Base-by-base conservation (phyloP, 2,329 filamentous ascomycete species). In the Trichoderma oligosporum region DNA sequence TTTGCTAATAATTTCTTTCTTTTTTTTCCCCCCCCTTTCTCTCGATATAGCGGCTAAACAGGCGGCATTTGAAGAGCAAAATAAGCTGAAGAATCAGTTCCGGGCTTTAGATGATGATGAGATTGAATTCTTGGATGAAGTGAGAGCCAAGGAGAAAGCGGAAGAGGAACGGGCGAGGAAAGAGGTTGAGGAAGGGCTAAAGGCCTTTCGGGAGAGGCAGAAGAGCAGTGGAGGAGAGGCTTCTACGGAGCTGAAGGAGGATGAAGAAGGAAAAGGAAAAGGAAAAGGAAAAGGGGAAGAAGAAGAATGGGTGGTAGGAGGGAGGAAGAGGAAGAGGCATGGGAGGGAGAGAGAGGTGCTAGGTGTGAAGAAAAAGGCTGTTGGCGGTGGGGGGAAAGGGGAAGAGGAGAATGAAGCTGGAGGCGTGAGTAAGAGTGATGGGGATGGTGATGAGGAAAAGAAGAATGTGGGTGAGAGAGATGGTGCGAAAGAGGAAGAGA, bases 51-150 rank as follows among this genome's bases (percentile, higher is more conserved):
- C 85, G 62, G 87, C 88, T 58, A 93, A 92, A 72, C 87, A 93
- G 73, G 88, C 89, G 18, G 88, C 86, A 7, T 91, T 91, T 70
- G 89, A 91, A 70, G 89, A 93, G 71, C 79, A 85, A 61, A 81
- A 80, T 61, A 81, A 81, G 62, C 76, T 93, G 52, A 82, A 83
- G 66, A 89, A 93, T 66, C 89, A 93, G 74, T 92, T 91, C 69
- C 82, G 86, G 36, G 78, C 86, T 3, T 78, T 94, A 27, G 86
- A 93, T 67, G 87, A 91, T 59, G 88, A 91, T 68, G 89, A 93
- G 74, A 78, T 88, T 49, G 88, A 87, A 18, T 93, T 91, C 63
- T 73, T 94, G 49, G 83, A 86, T 45, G 81, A 80, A 44, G 78
- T 88, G 36, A 65, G 74, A 47, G 77, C 76, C 51, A 72, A 73